Percentiles rank a stretch among this genome's conserved stretches.
Conservation (phyloP, 495 filamentous ascomycete species). For the Aspergillus cavernicola region DNA sequence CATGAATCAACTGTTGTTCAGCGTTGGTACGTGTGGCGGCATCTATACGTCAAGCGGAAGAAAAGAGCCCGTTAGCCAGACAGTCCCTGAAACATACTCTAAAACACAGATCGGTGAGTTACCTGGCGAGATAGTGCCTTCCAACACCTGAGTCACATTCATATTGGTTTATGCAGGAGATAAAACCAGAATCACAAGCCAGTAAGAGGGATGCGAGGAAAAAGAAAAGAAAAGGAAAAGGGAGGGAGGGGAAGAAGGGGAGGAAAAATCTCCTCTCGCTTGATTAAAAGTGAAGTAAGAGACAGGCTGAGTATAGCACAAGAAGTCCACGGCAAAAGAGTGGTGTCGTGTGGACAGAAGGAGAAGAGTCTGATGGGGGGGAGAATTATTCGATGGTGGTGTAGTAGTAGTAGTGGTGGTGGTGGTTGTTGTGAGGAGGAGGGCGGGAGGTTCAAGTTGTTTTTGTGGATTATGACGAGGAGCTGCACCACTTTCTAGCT, state of each 20-base stretch:
- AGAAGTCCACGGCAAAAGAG: conserved; percentile 14
- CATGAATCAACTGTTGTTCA: conserved; percentile 89
- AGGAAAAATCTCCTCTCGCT: conserved; percentile 14
- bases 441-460: conserved; percentile 13
- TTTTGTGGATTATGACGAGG: conserved; percentile 24
- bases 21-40: conserved; percentile 81
- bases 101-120: conserved; percentile 24
- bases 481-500: no score
- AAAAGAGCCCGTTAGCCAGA: conserved; percentile 25
- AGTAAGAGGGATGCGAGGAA: conserved; percentile 18
- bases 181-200: conserved; percentile 24
- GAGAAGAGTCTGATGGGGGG: background rate
- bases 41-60: conserved; percentile 54
- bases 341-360: conserved; percentile 14
- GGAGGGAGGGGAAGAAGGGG: conserved; percentile 29
- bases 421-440: conserved; percentile 2
- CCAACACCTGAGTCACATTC: conserved; percentile 82
- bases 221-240: conserved; percentile 23
- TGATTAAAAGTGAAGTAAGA: conserved; percentile 9
- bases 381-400: conserved; percentile 10
- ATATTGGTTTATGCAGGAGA: conserved; percentile 47
- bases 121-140: conserved; percentile 89
- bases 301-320: conserved; percentile 9
- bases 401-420: background rate
- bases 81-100: conserved; percentile 1